A percentile compares a stretch with the other conserved stretches of the same genome.
Conservation (phyloP, 108 stramenopile genomes). For the Thalassiosira profunda region DNA sequence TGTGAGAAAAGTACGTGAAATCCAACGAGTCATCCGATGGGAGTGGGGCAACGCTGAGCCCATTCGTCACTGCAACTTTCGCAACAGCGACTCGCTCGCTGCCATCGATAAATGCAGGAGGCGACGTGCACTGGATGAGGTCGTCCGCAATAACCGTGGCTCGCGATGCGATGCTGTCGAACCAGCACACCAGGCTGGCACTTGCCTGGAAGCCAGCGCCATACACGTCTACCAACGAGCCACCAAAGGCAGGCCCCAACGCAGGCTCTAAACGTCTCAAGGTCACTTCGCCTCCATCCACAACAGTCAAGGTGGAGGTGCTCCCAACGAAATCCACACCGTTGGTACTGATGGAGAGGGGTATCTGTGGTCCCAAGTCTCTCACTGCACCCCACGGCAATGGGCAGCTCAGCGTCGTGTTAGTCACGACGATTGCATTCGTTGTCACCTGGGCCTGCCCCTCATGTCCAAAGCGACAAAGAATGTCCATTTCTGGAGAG, state of each 20-base stretch:
- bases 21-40: not conserved
- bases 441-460: not conserved
- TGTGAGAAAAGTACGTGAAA: slow-evolving; percentile 11
- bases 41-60: not conserved
- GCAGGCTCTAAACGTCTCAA: not conserved
- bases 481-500: not conserved
- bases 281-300: no score
- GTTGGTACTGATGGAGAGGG: no score
- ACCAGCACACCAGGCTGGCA: not conserved
- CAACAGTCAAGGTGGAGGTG: not conserved
- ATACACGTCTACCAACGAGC: not conserved
- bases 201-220: not conserved
- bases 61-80: not conserved
- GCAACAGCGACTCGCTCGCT: not conserved
- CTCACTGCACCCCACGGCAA: no score
- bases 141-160: not conserved
- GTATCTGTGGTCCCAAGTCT: no score
- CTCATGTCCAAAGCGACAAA: not conserved
- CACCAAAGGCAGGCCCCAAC: slow-evolving; percentile 1
- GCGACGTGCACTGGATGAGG: not conserved
- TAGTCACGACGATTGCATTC: not conserved
- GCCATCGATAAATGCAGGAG: not conserved
- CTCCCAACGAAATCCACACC: not conserved
- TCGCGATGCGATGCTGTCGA: not conserved
- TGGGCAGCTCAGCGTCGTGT: no score